phyloP scores from a whole-genome alignment of 2,329 filamentous ascomycete genomes.

The Alternaria dauci region DNA sequence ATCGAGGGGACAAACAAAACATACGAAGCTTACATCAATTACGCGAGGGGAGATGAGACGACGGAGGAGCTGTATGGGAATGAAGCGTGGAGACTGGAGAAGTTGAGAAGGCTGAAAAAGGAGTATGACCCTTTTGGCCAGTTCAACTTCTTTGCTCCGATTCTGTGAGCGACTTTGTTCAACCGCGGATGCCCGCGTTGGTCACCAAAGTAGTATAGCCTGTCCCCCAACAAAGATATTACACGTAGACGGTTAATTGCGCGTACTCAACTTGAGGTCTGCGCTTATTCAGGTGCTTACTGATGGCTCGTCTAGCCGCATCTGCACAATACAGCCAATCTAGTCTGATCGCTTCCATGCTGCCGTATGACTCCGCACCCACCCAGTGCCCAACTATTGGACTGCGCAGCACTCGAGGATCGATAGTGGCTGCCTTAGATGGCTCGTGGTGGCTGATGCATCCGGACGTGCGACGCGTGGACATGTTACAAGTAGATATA shows the following conservation, averaged over 20 bases:
- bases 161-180: conserved; percentile 8
- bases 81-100: conserved; percentile 46
- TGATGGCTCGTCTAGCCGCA: conserved; percentile 5
- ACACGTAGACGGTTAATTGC: neutral
- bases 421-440: neutral
- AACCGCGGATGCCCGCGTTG: neutral
- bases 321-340: neutral
- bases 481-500: neutral
- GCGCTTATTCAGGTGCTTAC: conserved; percentile 21
- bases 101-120: conserved; percentile 42
- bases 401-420: too few species aligned
- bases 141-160: conserved; percentile 44
- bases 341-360: conserved; percentile 1
- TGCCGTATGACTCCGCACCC: neutral
- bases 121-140: conserved; percentile 43
- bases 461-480: neutral
- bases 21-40: conserved; percentile 45
- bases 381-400: neutral
- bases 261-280: conserved; percentile 4
- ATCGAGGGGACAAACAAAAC: conserved; percentile 18
- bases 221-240: neutral
- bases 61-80: conserved; percentile 45
- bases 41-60: conserved; percentile 41
- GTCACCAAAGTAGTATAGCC: neutral
- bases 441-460: conserved; percentile 1